A percentile compares a stretch with the other conserved stretches of the same genome.
Conservation (phyloP, 208 protist species). For the Strigomonas culicis region DNA sequence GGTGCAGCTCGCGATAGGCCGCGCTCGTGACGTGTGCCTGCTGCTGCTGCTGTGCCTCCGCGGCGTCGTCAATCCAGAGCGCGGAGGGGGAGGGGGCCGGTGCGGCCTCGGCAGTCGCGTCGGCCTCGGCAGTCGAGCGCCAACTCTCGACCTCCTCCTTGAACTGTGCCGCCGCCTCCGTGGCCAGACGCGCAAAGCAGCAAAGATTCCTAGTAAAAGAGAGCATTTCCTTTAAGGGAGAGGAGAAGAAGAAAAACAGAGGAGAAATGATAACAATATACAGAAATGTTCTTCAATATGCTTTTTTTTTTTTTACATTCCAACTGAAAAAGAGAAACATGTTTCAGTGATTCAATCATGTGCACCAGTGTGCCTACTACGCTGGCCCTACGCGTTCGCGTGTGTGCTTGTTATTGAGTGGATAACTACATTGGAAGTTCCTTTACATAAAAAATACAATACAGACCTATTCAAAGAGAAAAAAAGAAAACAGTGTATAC, state of each 20-base stretch:
- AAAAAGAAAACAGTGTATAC: constrained; percentile 9
- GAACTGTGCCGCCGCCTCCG: constrained; percentile 26
- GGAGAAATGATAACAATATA: constrained; percentile 6
- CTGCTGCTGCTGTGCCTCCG: constrained; percentile 27
- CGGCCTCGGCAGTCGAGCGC: neutral
- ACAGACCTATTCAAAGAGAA: constrained; percentile 5
- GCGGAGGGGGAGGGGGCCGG: too few species aligned
- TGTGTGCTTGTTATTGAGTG: neutral
- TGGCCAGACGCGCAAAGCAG: constrained; percentile 31
- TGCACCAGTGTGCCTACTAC: too few species aligned
- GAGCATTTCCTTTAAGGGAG: constrained; percentile 26
- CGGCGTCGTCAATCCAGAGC: constrained; percentile 82
- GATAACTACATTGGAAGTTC: too few species aligned
- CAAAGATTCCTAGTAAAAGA: constrained; percentile 17
- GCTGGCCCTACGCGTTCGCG: too few species aligned
- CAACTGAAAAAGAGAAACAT: neutral
- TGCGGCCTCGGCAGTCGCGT: neutral
- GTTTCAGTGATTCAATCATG: too few species aligned
- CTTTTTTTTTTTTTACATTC: neutral
- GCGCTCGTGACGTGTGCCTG: constrained; percentile 53
- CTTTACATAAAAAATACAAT: too few species aligned
- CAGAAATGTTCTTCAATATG: neutral
- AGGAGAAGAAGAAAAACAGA: constrained; percentile 6
- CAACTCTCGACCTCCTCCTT: constrained; percentile 10
- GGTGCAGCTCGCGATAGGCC: constrained; percentile 85